Base-by-base conservation (phyloP, 2,329 filamentous ascomycete species). In the Simplicillium sp. region DNA sequence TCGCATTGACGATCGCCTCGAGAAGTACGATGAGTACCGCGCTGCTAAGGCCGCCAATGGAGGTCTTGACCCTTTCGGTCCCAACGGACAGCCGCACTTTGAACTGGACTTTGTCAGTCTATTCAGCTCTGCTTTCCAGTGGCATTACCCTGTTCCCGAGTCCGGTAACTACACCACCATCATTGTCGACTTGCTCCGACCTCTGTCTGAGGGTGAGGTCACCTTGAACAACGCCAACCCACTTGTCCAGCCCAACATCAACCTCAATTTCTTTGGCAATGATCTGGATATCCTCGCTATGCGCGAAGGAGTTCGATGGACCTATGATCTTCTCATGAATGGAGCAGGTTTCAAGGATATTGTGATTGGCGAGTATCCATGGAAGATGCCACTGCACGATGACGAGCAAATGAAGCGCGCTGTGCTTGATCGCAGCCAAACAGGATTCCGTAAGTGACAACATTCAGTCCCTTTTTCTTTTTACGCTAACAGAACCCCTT, bases 101-200 rank as follows among this genome's bases (percentile, higher is more conserved):
- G 74, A 79, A 55, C 63, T 78, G 31, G 75, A 81, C 56, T 81
- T 80, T 50, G 70, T 81, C 12, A 60, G 65, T 40, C 67, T 80
- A 62, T 81, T 80, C 52, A 47, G 58, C 34, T 58, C 57, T 34
- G 64, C 66, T 7, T 69, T 70, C 55, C 66, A 69, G 51, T 69
- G 64, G 65, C 66, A 69, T 52, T 64, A 60, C 46, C 64, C 66
- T 1, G 44, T 51, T 0, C 64, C 65, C 4, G 50, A 53, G 4
- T 36, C 48, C 16, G 75, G 73, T 0, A 61, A 62, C 49, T 73
- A 73, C 54, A 58, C 76, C 38, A 79, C 73, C 1, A 67, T 81
- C 1, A 71, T 82, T 38, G 65, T 68, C 4, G 65, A 69, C 39
- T 51, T 70, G 14, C 49, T 69, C 1, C 55, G 65, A 0, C 65